Conservation (phyloP, 2,329 filamentous ascomycete species). For the Colletotrichum agaves region DNA sequence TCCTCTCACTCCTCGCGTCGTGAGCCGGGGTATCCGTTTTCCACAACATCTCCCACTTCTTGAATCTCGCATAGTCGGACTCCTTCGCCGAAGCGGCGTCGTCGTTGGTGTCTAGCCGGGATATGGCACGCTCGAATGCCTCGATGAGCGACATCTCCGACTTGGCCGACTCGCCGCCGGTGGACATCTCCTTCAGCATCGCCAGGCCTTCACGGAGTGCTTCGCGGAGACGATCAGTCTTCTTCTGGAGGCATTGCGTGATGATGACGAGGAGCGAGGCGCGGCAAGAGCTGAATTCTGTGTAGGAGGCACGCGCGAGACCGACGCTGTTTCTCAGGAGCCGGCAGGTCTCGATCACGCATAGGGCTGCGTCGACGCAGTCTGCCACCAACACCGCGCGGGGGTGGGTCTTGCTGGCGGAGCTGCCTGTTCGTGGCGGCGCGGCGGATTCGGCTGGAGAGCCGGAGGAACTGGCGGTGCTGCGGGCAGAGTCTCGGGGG, state of each 20-base stretch:
- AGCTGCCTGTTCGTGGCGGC: constrained; percentile 37
- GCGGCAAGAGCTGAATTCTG: constrained; percentile 66
- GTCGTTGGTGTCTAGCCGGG: constrained; percentile 56
- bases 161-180: constrained; percentile 62
- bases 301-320: constrained; percentile 65
- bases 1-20: constrained; percentile 42
- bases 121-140: constrained; percentile 60
- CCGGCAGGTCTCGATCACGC: constrained; percentile 61
- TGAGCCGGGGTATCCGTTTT: constrained; percentile 49
- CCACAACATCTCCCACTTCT: constrained; percentile 53
- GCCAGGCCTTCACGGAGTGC: constrained; percentile 60
- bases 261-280: constrained; percentile 62
- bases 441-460: constrained; percentile 43
- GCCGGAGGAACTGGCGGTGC: constrained; percentile 45
- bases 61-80: constrained; percentile 59
- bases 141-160: constrained; percentile 64
- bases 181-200: constrained; percentile 64
- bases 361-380: constrained; percentile 63
- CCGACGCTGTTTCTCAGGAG: constrained; percentile 61
- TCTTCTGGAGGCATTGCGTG: constrained; percentile 51
- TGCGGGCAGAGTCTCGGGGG: constrained; percentile 43
- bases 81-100: constrained; percentile 48
- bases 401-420: constrained; percentile 43
- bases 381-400: constrained; percentile 58
- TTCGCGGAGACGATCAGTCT: constrained; percentile 54